phyloP scores from a whole-genome alignment of 139 green algal species.

The Tetraselmis chui region DNA sequence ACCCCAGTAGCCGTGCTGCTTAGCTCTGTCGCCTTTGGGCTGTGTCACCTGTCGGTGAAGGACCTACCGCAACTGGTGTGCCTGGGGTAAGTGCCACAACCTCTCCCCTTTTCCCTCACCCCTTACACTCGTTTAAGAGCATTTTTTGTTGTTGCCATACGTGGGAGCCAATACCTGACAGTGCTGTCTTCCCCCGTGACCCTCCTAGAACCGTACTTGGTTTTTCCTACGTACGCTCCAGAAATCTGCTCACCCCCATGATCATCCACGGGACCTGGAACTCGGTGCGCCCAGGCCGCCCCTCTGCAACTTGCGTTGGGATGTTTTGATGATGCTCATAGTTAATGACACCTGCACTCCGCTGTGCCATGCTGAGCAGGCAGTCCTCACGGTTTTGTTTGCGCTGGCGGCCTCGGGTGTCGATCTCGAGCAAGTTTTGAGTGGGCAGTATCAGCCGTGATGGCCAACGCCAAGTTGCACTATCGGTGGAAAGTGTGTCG shows the following conservation, averaged over 20 bases:
- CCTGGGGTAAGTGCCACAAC: slow-evolving; percentile 50
- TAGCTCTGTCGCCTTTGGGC: slow-evolving; percentile 58
- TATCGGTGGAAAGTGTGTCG: no score
- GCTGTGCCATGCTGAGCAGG: not conserved
- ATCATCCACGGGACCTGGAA: slow-evolving; percentile 85
- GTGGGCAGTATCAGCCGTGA: no score
- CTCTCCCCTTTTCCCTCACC: not conserved
- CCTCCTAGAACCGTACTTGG: not conserved
- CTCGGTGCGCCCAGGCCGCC: not conserved
- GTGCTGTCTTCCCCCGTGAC: not conserved
- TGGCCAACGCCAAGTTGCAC: no score
- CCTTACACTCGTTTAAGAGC: not conserved
- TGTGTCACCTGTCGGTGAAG: slow-evolving; percentile 58
- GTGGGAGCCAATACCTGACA: slow-evolving; percentile 19
- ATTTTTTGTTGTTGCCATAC: not conserved
- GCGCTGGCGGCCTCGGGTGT: slow-evolving; percentile 45
- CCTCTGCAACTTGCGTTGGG: no score
- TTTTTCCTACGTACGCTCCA: slow-evolving; percentile 54
- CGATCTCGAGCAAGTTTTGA: slow-evolving; percentile 55
- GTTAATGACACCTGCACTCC: no score
- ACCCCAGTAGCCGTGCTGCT: slow-evolving; percentile 50
- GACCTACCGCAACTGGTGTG: slow-evolving; percentile 75
- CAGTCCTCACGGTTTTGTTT: slow-evolving; percentile 66
- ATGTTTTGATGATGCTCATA: no score
- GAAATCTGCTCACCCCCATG: slow-evolving; percentile 85